Percentiles rank a stretch among this genome's conserved stretches.
Conservation (phyloP, 306 rosid species). For the cucumber (Cucumis sativus) region DNA sequence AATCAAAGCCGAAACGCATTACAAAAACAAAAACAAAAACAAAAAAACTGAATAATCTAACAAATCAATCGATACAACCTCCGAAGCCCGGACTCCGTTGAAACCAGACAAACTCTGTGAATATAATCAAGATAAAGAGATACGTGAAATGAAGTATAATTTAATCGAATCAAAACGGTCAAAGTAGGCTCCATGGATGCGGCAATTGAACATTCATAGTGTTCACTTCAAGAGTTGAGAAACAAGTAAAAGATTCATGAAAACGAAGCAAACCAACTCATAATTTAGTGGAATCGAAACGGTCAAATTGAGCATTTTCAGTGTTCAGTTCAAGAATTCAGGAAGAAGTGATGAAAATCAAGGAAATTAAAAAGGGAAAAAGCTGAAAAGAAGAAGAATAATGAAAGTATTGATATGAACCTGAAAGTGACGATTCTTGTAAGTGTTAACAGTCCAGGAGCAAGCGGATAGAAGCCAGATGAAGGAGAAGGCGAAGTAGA, state of each 20-base stretch:
- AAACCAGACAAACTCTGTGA: neutral
- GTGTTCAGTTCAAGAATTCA: too few relatives aligned
- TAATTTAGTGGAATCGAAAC: neutral
- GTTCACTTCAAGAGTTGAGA: neutral
- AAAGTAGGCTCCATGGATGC: neutral
- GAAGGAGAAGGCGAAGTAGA: slow-evolving; percentile 57
- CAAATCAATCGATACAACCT: neutral
- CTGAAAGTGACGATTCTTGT: slow-evolving; percentile 78
- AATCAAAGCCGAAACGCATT: neutral
- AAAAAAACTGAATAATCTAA: neutral
- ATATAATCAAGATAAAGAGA: neutral
- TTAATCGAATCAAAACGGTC: neutral
- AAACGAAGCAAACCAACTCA: neutral
- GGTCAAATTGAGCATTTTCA: too few relatives aligned
- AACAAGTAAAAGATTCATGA: neutral
- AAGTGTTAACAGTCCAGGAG: slow-evolving; percentile 83
- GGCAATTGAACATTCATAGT: neutral
- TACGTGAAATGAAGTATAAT: neutral
- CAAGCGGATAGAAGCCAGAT: slow-evolving; percentile 77
- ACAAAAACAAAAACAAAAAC: neutral
- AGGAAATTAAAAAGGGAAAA: neutral
- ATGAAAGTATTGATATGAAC: slow-evolving; percentile 7
- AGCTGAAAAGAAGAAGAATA: neutral
- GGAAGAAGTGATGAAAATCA: neutral
- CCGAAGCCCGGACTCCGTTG: neutral